Evolutionary conservation across 2,329 filamentous ascomycete species (phyloP), one percentile per base, ranked within the genome.

Genomic region (Tolypocladium amazonense): DNA sequence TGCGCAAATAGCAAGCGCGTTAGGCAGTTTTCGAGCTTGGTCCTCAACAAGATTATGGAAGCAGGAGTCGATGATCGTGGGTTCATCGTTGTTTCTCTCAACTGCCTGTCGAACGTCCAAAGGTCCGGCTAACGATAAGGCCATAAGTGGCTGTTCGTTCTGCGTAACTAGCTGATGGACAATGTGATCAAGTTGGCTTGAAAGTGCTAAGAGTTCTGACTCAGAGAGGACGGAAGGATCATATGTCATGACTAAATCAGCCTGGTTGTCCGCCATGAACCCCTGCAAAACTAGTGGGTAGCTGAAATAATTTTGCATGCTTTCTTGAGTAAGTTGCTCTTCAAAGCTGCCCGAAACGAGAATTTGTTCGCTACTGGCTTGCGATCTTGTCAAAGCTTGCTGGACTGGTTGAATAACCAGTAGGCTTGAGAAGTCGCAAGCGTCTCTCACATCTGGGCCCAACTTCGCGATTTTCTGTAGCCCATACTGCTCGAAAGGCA

Each of bases 1-100:
- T 1, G 76, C 74, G 43, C 72, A 65, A 38, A 77, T 70, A 20
- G 76, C 76, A 25, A 6, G 61, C 63, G 35, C 56, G 68, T 41
- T 73, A 70, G 55, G 55, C 5, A 6, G n/a, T 4, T 25, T 5
- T 5, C 9, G 0, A 15, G n/a, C 43, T 25, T 15, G 43, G 0
- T 14, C 3, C 11, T 23, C 7, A 11, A 45, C 8, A 25, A 45
- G n/a, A 4, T 25, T n/a, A 4, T 45, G 43, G 20, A 45, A 25
- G 23, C n/a, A 25, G 3, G 43, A 7, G 9, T 23, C n/a, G 2
- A 45, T 45, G 7, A 25, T 11, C 4, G 11, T 3, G 4, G 43
- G 9, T 23, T 0, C 11, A 1, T 14, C 41, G 11, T 4, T 1
- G 4, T 45, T 45, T 6, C n/a, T 3, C 3, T 45, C n/a, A 1